Percentiles rank a stretch among this genome's conserved stretches.
Conservation (phyloP, 2,329 filamentous ascomycete genomes). For the Pleurostoma richardsiae region DNA sequence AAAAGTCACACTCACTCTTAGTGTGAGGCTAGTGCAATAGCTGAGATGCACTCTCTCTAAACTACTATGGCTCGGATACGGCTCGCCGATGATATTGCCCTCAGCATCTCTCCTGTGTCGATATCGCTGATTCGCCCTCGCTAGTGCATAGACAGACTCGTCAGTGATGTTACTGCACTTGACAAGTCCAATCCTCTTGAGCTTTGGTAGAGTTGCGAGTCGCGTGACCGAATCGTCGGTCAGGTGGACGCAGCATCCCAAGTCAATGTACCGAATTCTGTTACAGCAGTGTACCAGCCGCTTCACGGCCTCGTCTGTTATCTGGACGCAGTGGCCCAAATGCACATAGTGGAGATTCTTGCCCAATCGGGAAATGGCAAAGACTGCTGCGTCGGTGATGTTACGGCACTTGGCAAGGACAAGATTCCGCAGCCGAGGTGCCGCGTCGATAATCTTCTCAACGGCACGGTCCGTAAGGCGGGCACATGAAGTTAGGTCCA, state of each 20-base stretch:
- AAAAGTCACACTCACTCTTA: slow-evolving; percentile 56
- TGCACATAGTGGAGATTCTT: slow-evolving; percentile 98
- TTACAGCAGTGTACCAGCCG: slow-evolving; percentile 82
- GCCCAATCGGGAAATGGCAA: slow-evolving; percentile 80
- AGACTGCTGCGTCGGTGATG: slow-evolving; percentile 84
- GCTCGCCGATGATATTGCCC: slow-evolving; percentile 42
- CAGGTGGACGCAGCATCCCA: slow-evolving; percentile 88
- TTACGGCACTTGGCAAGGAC: slow-evolving; percentile 92
- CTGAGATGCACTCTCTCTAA: slow-evolving; percentile 93
- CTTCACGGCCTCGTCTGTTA: slow-evolving; percentile 85
- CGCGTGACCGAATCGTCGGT: slow-evolving; percentile 84
- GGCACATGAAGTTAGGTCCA: slow-evolving; percentile 86
- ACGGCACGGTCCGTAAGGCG: slow-evolving; percentile 83
- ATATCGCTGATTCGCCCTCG: slow-evolving; percentile 58
- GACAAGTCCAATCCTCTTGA: slow-evolving; percentile 90
- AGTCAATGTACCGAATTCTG: slow-evolving; percentile 92
- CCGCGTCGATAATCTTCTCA: slow-evolving; percentile 78
- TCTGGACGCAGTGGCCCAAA: slow-evolving; percentile 84
- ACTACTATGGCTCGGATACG: slow-evolving; percentile 55
- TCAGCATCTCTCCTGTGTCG: slow-evolving; percentile 42
- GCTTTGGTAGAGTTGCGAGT: slow-evolving; percentile 81
- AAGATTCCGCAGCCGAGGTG: slow-evolving; percentile 84
- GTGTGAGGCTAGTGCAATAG: slow-evolving; percentile 82
- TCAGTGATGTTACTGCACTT: slow-evolving; percentile 92
- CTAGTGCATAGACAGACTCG: slow-evolving; percentile 78